Base-by-base conservation (phyloP, 1,139 yeast species). In the Pichia sp. region DNA sequence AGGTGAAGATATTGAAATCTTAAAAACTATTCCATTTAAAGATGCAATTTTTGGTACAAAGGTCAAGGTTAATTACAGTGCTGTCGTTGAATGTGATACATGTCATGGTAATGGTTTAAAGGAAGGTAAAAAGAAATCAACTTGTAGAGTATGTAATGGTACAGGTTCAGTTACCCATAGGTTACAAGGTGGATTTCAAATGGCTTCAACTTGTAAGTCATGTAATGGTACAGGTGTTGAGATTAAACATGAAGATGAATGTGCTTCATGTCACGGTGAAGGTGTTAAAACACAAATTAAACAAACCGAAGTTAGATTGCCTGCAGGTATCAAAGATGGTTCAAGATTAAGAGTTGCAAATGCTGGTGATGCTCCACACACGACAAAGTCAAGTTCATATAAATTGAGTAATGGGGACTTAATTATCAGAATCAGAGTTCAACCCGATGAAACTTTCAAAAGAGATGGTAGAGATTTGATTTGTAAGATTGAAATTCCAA, bases 121-220 rank as follows among this genome's bases (percentile, higher is more conserved):
- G 67, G 65, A 75, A 8, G 95, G 95, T 27, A 84, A 83, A 57
- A 77, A 81, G 67, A 87, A 88, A 67, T 73, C 82, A 22, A 87
- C 96, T 0, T 93, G 99, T 75, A 74, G 81, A 2, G 73, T 88
- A 3, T 93, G 99, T 74, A 91, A 90, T 54, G 99, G 99, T 54
- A 80, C 96, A 0, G 99, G 99, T 10, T 86, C 91, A 46, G 81
- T 87, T 28, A 87, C 91, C 27, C 97, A 91, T 64, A 74, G 81
- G 53, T 78, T 90, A 67, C 84, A 83, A 61, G 97, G 96, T 11
- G 98, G 98, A 0, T 95, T 93, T 80, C 97, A 91, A 63, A 90
- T 95, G 96, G 84, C 96, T 3, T 84, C 96, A 4, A 89, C 97
- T 16, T 93, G 99, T 76, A 77, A 78, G 50, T 73, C 84, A 1